A percentile compares a stretch with the other conserved stretches of the same genome.
Conservation (phyloP, 106 monocot species). For the Dendrobium nobile region DNA sequence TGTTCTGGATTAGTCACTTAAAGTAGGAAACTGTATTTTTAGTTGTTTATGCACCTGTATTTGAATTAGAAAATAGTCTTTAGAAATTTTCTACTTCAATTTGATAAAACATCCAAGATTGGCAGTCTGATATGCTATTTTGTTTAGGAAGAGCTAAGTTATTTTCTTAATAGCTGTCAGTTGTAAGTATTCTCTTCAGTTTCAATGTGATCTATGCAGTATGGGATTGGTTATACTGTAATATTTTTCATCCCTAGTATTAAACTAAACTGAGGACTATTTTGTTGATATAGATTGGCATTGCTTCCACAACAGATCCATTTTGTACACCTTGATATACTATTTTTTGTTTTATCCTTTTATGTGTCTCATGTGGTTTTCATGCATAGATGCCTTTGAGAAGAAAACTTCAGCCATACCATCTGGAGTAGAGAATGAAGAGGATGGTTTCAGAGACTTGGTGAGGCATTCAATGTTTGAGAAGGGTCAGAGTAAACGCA, state of each 20-base stretch:
- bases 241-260: not conserved
- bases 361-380: not conserved
- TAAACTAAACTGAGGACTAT: not conserved
- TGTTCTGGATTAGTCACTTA: not conserved
- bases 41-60: not conserved
- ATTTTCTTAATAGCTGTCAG: not conserved
- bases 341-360: not conserved
- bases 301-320: not conserved
- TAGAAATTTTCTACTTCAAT: not conserved
- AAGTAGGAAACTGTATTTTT: not conserved
- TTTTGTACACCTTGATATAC: not conserved
- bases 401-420: constrained; percentile 35
- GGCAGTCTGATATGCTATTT: not conserved
- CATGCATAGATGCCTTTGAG: constrained; percentile 60
- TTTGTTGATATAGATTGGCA: not conserved
- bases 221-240: not conserved
- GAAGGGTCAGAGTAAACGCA: constrained; percentile 97
- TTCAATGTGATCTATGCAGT: not conserved
- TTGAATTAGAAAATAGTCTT: not conserved
- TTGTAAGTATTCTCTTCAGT: not conserved
- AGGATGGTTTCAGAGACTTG: constrained; percentile 80
- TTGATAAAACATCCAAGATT: not conserved
- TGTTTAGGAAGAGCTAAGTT: not conserved
- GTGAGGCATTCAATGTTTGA: constrained; percentile 95
- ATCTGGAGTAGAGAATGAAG: constrained; percentile 42